phyloP scores from a whole-genome alignment of 805 yeast genomes.

The Candida alai region DNA sequence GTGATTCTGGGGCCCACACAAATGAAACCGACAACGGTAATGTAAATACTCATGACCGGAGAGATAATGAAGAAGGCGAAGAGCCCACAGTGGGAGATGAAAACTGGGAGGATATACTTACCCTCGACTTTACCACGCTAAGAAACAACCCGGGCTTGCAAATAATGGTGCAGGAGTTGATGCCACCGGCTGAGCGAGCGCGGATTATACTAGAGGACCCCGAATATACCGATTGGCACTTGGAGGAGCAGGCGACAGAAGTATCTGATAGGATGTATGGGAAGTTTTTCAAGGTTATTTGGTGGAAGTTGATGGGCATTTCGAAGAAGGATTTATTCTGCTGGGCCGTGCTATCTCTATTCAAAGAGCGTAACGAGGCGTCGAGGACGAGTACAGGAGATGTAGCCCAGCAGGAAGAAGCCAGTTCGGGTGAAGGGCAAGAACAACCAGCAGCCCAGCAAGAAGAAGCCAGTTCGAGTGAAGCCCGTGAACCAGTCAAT shows the following conservation, averaged over 20 bases:
- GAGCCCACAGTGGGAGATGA: constrained; percentile 10
- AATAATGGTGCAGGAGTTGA: constrained; percentile 34
- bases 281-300: constrained; percentile 27
- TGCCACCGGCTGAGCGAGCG: constrained; percentile 41
- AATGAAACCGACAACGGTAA: constrained; percentile 9
- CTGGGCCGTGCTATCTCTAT: constrained; percentile 40
- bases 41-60: constrained; percentile 7
- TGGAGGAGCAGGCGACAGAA: constrained; percentile 44
- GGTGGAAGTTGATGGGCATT: constrained; percentile 60
- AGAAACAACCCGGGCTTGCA: constrained; percentile 36
- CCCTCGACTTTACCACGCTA: constrained; percentile 28
- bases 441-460: not conserved
- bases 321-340: constrained; percentile 44
- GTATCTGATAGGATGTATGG: constrained; percentile 33
- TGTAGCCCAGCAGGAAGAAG: not conserved
- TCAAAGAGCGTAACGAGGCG: constrained; percentile 9
- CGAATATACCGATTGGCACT: constrained; percentile 27
- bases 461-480: not conserved
- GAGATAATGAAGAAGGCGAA: constrained; percentile 17
- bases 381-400: constrained; percentile 4
- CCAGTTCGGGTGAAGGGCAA: not conserved
- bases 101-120: constrained; percentile 12
- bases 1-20: no score
- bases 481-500: no score
- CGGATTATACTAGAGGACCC: constrained; percentile 36